Percentiles rank a stretch among this genome's conserved stretches.
Conservation (phyloP, 75 land plant genomes). For the Pseudotsuga menziesii region DNA sequence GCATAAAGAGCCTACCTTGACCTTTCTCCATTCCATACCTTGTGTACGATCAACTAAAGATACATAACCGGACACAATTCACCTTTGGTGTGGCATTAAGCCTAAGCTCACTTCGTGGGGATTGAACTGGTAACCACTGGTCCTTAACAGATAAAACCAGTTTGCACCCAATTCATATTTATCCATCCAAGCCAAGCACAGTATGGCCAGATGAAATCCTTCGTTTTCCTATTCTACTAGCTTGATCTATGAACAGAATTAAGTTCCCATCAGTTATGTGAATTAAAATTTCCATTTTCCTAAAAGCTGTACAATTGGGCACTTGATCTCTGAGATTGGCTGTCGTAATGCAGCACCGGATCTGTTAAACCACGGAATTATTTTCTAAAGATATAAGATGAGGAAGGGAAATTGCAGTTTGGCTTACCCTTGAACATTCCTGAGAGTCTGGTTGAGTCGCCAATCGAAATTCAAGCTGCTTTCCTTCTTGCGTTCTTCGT, state of each 20-base stretch:
- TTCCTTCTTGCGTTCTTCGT: slow-evolving; percentile 13
- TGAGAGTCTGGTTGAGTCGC: slow-evolving; percentile 73
- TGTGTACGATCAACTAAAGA: background rate
- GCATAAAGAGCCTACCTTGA: background rate
- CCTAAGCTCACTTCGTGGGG: background rate
- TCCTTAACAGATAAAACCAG: background rate
- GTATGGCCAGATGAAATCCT: background rate
- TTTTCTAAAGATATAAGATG: too few species aligned
- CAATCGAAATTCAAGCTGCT: slow-evolving; percentile 37
- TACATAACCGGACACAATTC: background rate
- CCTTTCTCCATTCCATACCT: background rate
- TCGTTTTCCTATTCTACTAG: background rate
- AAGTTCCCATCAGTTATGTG: background rate
- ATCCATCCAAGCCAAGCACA: background rate
- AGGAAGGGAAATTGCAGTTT: background rate
- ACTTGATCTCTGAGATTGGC: too few species aligned
- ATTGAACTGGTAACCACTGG: background rate
- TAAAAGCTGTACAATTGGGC: too few species aligned
- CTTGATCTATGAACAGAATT: background rate
- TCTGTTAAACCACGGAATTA: too few species aligned
- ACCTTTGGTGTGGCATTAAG: background rate
- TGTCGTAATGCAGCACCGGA: too few species aligned
- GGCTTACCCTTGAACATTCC: slow-evolving; percentile 65
- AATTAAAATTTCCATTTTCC: too few species aligned
- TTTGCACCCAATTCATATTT: background rate